Base-by-base conservation (phyloP, 2,329 filamentous ascomycete species). In the Pyrenophora graminea region DNA sequence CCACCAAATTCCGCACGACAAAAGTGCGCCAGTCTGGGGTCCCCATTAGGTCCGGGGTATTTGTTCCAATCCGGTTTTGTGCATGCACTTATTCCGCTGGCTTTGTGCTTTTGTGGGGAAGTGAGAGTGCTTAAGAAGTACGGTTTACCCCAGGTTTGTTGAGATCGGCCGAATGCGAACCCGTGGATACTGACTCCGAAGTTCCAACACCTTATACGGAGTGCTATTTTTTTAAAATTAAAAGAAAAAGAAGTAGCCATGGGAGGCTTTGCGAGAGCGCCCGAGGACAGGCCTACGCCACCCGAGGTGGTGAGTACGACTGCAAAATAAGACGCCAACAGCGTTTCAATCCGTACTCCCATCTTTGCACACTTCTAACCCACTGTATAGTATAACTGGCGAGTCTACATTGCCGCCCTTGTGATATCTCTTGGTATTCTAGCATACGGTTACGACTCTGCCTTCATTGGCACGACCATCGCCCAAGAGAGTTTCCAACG, bases 381-480 rank as follows among this genome's bases (percentile, higher is more conserved):
- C 12, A 37, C 18, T 15, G 7, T 3, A 32, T 27, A 62, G 56
- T 82, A 82, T 67, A 82, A 82, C 55, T 79, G 76, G 76, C 73
- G 76, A 3, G 67, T 82, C 18, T 82, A 82, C 58, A 70, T 67
- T 5, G 75, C 79, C 39, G 75, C 78, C 0, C 61, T 76, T n/a
- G 71, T 81, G 25, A 80, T 82, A 39, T 75, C 79, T 4, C 77
- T 77, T 15, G 79, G 80, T 12, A 64, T 61, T 1, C 48, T 67
- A 19, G 78, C 77, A 4, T 81, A 81, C 53, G 25, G 50, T 37
- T 82, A 83, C 58, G 80, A 82, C 56, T 77, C 76, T 3, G 78
- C 80, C 12, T 82, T 83, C 64, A 76, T 83, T 18, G 81, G 81
- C 3, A 81, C 79, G 0, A 83, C 80, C 0, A 82, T 83, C 47